phyloP scores from a whole-genome alignment of 169 alveolate genomes.

The Plasmodium cynomolgi region DNA sequence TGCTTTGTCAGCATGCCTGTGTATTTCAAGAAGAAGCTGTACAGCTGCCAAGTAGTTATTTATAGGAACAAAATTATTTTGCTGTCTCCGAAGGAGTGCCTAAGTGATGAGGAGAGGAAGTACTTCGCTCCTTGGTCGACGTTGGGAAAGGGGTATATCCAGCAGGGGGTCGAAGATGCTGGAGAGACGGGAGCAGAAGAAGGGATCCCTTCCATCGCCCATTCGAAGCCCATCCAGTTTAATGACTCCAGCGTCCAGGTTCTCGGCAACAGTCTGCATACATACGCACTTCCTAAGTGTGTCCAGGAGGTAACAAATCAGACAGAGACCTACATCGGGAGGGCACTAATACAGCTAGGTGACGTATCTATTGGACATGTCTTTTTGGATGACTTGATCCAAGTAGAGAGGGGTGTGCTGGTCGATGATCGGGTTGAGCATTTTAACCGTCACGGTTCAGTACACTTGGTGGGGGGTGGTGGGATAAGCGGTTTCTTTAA shows the following conservation, averaged over 20 bases:
- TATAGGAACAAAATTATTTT: slow-evolving; percentile 55
- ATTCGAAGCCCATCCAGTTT: background rate
- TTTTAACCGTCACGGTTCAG: background rate
- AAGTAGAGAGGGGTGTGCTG: background rate
- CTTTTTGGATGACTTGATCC: slow-evolving; percentile 52
- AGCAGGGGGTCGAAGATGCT: background rate
- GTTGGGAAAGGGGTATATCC: background rate
- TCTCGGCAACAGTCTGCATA: background rate
- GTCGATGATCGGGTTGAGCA: background rate
- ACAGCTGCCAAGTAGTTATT: slow-evolving; percentile 41
- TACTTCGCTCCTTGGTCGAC: slow-evolving; percentile 15
- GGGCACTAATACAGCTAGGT: background rate
- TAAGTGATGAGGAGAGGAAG: slow-evolving; percentile 16
- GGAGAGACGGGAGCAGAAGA: background rate
- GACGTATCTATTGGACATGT: background rate
- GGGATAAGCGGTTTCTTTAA: background rate
- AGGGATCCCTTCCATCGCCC: background rate
- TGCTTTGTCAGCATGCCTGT: slow-evolving; percentile 76
- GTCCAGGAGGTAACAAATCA: slow-evolving; percentile 52
- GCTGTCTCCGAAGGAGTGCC: slow-evolving; percentile 51
- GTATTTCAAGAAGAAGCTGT: slow-evolving; percentile 41
- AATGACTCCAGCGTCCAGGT: background rate
- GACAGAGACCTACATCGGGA: slow-evolving; percentile 70
- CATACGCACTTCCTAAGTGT: slow-evolving; percentile 20
- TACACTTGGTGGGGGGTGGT: background rate